These are phyloP conservation scores for Solanum etuberosum DNA, from an alignment of 257 asterid species.

Conservation along the genomic window DNA sequence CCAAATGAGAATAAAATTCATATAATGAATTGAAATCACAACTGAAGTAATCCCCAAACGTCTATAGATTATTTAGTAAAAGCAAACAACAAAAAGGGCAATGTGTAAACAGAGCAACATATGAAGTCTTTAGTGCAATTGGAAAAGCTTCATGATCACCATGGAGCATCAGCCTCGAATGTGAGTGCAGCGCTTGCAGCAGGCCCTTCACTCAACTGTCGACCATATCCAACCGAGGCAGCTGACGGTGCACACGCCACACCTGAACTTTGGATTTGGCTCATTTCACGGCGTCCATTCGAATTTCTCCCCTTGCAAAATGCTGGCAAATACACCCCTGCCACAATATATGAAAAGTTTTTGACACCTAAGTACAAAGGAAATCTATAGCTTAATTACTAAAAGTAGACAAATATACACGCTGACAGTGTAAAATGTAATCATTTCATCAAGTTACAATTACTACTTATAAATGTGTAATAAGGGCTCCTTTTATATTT, in stretches of 20 bases:
- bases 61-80: neutral
- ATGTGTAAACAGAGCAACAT: neutral
- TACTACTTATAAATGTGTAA: neutral
- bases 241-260: conserved; percentile 12
- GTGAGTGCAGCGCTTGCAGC: neutral
- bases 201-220: neutral
- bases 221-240: neutral
- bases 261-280: conserved; percentile 37
- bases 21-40: neutral
- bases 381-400: neutral
- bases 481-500: too few species aligned
- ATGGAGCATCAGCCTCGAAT: neutral
- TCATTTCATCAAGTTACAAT: neutral
- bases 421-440: neutral
- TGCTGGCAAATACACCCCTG: conserved; percentile 31
- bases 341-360: neutral
- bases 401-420: neutral
- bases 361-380: neutral
- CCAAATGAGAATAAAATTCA: neutral
- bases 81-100: neutral
- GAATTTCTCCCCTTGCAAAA: conserved; percentile 22
- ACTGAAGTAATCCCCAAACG: neutral
- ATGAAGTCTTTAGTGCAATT: neutral
- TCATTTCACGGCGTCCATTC: conserved; percentile 21
- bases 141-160: neutral